phyloP scores from a whole-genome alignment of 352 stramenopile species.

The Globisporangium cederbergense region DNA sequence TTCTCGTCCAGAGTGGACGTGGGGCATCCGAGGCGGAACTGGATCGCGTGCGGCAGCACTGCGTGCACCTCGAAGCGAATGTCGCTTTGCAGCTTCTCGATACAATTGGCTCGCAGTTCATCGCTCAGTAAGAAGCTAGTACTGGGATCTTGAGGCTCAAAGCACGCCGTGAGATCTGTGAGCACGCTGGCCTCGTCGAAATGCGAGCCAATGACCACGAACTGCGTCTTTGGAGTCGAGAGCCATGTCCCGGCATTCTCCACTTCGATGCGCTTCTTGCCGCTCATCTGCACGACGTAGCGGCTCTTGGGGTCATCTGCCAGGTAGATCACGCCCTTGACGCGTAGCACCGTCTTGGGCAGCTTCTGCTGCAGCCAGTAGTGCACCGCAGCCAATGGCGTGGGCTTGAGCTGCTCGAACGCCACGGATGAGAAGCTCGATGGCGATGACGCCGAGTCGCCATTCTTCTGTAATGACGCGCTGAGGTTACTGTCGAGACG shows the following conservation, averaged over 20 bases:
- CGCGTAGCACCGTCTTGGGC: conserved; percentile 36
- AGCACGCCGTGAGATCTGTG: conserved; percentile 23
- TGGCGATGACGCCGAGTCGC: neutral
- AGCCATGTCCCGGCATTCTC: conserved; percentile 57
- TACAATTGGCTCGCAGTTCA: conserved; percentile 13
- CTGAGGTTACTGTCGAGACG: conserved; percentile 20
- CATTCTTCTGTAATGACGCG: neutral
- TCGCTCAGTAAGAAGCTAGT: neutral
- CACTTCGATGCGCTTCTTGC: conserved; percentile 63
- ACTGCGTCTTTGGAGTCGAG: conserved; percentile 61
- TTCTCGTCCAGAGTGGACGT: conserved; percentile 45
- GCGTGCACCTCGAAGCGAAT: conserved; percentile 42
- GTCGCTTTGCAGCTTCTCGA: conserved; percentile 36
- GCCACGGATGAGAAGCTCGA: conserved; percentile 40
- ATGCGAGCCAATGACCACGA: conserved; percentile 58
- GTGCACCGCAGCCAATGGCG: conserved; percentile 44
- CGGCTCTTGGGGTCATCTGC: conserved; percentile 48
- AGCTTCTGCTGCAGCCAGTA: conserved; percentile 40
- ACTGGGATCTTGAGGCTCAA: neutral
- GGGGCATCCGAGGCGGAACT: conserved; percentile 54
- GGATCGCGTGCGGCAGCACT: conserved; percentile 21
- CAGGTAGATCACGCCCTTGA: conserved; percentile 69
- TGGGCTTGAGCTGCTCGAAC: conserved; percentile 40
- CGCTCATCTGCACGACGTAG: conserved; percentile 71
- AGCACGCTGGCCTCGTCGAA: conserved; percentile 34